A percentile compares a stretch with the other conserved stretches of the same genome.
Evolutionary conservation across 192 early-diverging fungal genomes (phyloP).

Genomic region (Coemansia sp.): DNA sequence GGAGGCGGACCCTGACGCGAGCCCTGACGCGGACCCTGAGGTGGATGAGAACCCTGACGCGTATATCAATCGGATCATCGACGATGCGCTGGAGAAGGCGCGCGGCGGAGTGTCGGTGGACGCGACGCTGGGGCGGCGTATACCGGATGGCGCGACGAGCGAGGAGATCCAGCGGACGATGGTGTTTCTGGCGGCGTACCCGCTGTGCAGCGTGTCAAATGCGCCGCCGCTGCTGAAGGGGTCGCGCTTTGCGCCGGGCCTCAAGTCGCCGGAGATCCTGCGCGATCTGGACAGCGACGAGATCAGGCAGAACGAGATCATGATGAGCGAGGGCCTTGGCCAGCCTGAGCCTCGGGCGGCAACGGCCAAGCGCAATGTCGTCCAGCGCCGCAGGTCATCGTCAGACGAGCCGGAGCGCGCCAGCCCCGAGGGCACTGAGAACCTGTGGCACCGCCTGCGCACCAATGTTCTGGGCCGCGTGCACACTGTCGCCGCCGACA

Average conservation of each 20-base stretch:
- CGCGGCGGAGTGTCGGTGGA: not conserved
- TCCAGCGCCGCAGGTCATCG: constrained; percentile 4
- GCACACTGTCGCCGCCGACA: constrained; percentile 18
- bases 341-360: no score
- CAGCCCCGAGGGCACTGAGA: constrained; percentile 29
- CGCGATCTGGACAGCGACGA: constrained; percentile 43
- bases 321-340: constrained; percentile 46
- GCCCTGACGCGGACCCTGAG: not conserved
- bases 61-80: not conserved
- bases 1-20: not conserved
- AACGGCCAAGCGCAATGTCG: not conserved
- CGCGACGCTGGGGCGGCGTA: not conserved
- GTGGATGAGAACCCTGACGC: not conserved
- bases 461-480: constrained; percentile 49
- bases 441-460: constrained; percentile 50
- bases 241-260: not conserved
- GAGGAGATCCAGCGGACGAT: not conserved
- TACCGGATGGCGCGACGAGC: not conserved
- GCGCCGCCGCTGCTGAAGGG: not conserved
- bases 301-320: constrained; percentile 43
- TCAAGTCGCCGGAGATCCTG: constrained; percentile 25
- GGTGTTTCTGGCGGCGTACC: not conserved
- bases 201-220: not conserved
- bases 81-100: not conserved
- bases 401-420: not conserved